Evolutionary conservation across 73 alveolate genomes (phyloP).

Genomic region (Paraurostyla sp.): DNA sequence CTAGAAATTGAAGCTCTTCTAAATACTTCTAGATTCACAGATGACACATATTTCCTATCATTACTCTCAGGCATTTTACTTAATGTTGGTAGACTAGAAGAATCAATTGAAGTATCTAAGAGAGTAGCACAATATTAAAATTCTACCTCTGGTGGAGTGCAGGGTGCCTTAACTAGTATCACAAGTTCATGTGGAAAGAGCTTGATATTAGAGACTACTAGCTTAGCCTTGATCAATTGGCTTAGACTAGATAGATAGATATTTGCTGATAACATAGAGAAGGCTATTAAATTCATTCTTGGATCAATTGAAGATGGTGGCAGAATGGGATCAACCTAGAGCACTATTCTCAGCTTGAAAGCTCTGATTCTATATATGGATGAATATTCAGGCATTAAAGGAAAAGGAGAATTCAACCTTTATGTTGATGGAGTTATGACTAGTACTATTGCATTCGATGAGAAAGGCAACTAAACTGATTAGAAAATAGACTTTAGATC

Average conservation of each 20-base stretch:
- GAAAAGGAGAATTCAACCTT: conserved; percentile 54
- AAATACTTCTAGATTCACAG: conserved; percentile 22
- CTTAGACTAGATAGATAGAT: conserved; percentile 20
- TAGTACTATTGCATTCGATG: background rate
- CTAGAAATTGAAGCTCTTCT: conserved; percentile 5
- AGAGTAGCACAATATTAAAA: conserved; percentile 48
- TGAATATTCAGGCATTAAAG: conserved; percentile 46
- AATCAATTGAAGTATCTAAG: conserved; percentile 11
- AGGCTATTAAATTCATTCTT: conserved; percentile 57
- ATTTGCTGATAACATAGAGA: conserved; percentile 36
- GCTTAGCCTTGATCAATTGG: conserved; percentile 65
- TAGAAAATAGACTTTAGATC: background rate
- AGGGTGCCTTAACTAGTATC: conserved; percentile 45
- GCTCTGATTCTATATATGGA: conserved; percentile 53
- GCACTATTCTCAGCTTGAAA: conserved; percentile 69
- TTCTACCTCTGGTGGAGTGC: conserved; percentile 59
- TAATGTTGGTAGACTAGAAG: conserved; percentile 8
- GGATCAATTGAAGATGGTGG: conserved; percentile 62
- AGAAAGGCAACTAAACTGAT: background rate
- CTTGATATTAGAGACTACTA: conserved; percentile 65
- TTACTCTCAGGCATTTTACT: conserved; percentile 48
- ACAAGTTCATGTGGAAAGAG: conserved; percentile 68
- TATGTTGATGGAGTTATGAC: background rate
- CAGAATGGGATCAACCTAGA: conserved; percentile 73
- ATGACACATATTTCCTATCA: conserved; percentile 63